Percentiles rank a stretch among this genome's conserved stretches.
Evolutionary conservation across 139 green algal genomes (phyloP).

Genomic region (Microglena sp.): DNA sequence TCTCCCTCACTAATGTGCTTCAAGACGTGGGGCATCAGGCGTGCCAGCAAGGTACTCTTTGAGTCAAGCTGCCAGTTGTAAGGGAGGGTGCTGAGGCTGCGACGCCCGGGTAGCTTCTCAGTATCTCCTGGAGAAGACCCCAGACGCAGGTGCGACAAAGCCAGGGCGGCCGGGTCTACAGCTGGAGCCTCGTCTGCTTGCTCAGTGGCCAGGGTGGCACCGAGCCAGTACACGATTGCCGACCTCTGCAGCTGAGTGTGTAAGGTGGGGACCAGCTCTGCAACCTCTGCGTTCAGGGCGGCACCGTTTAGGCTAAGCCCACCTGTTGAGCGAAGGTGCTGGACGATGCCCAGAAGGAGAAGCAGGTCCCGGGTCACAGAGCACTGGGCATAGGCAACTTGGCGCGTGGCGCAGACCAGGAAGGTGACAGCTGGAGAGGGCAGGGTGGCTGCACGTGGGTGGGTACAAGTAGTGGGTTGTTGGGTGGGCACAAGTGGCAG

Average conservation of each 20-base stretch:
- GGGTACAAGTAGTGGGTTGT: neutral
- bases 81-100: no score
- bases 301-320: neutral
- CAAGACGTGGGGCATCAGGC: no score
- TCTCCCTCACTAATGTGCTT: no score
- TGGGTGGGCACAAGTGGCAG: neutral
- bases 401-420: conserved; percentile 2
- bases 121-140: neutral
- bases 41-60: no score
- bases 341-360: conserved; percentile 16
- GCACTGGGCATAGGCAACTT: conserved; percentile 10
- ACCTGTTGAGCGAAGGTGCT: neutral
- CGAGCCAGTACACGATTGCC: conserved; percentile 22
- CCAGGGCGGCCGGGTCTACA: neutral
- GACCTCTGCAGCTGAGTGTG: conserved; percentile 9
- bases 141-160: conserved; percentile 5
- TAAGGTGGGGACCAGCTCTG: conserved; percentile 1
- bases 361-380: conserved; percentile 6
- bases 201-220: neutral
- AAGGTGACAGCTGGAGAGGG: no score
- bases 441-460: neutral
- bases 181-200: neutral
- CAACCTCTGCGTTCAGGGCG: neutral
- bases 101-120: no score
- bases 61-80: no score